These are phyloP conservation scores for Apiospora hydei DNA, from an alignment of 2,329 filamentous ascomycete genomes.

Conservation along the genomic window DNA sequence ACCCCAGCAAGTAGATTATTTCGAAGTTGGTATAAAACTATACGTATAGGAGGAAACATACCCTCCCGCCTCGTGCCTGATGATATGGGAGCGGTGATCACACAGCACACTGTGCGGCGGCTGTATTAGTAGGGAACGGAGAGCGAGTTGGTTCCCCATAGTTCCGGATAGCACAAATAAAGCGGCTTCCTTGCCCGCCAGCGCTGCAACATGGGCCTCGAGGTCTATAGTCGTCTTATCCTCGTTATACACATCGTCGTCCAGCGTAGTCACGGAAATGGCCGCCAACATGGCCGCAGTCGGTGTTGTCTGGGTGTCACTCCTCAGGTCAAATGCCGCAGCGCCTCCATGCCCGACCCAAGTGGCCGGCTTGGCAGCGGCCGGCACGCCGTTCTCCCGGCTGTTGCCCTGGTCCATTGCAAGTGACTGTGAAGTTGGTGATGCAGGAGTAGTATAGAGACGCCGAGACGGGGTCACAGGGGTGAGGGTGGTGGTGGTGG, in stretches of 20 bases:
- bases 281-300: conserved; percentile 75
- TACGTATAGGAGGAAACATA: conserved; percentile 28
- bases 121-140: conserved; percentile 72
- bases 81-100: conserved; percentile 73
- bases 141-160: conserved; percentile 81
- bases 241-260: conserved; percentile 80
- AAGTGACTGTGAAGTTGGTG: background rate
- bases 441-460: conserved; percentile 25
- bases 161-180: conserved; percentile 80
- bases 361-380: conserved; percentile 30
- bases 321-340: conserved; percentile 49
- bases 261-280: conserved; percentile 71
- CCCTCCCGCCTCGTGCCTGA: conserved; percentile 63
- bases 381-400: background rate
- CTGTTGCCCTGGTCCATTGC: conserved; percentile 12
- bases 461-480: conserved; percentile 15
- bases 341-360: conserved; percentile 42
- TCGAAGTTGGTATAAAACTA: background rate
- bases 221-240: conserved; percentile 74
- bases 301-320: conserved; percentile 73
- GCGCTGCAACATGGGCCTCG: conserved; percentile 68
- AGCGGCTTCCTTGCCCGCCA: conserved; percentile 71
- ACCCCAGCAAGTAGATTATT: background rate
- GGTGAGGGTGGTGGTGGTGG: background rate
- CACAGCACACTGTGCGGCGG: conserved; percentile 76